Percentiles rank a stretch among this genome's conserved stretches.
Evolutionary conservation across 1,284 basidiomycete genomes (phyloP).

Genomic region (Pascua guehoae): DNA sequence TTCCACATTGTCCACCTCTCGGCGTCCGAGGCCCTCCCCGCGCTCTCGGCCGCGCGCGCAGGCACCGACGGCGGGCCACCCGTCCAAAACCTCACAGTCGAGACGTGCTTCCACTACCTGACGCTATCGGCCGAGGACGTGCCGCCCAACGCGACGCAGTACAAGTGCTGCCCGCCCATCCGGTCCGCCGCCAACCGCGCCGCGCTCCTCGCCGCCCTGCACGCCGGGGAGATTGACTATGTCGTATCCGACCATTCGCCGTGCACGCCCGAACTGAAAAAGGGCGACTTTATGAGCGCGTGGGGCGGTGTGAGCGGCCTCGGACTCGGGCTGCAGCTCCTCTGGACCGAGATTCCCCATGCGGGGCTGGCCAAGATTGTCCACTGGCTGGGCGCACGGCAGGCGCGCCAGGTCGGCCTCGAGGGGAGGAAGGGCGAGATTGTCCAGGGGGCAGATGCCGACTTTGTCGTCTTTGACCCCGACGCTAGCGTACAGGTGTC

Average conservation of each 20-base stretch:
- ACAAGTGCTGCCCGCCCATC: constrained; percentile 93
- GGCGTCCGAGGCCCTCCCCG: constrained; percentile 67
- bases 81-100: constrained; percentile 65
- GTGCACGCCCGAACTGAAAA: constrained; percentile 76
- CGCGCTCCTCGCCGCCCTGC: constrained; percentile 70
- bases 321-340: constrained; percentile 75
- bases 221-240: constrained; percentile 76
- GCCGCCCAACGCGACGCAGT: constrained; percentile 55
- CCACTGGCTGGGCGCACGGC: constrained; percentile 66
- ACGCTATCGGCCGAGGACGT: constrained; percentile 51
- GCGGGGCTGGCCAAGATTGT: constrained; percentile 61
- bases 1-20: constrained; percentile 93
- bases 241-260: constrained; percentile 93
- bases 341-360: constrained; percentile 70
- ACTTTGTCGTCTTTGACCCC: constrained; percentile 80
- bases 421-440: constrained; percentile 66
- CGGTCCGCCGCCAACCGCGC: constrained; percentile 68
- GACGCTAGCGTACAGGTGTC: constrained; percentile 56
- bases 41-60: constrained; percentile 64
- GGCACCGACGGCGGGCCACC: constrained; percentile 50
- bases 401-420: constrained; percentile 74
- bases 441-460: constrained; percentile 69
- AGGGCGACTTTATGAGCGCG: constrained; percentile 74
- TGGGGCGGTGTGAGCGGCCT: constrained; percentile 91
- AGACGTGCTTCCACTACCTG: constrained; percentile 94